phyloP scores from a whole-genome alignment of 2,329 filamentous ascomycete species.

The Xylariomycetidae sp. region DNA sequence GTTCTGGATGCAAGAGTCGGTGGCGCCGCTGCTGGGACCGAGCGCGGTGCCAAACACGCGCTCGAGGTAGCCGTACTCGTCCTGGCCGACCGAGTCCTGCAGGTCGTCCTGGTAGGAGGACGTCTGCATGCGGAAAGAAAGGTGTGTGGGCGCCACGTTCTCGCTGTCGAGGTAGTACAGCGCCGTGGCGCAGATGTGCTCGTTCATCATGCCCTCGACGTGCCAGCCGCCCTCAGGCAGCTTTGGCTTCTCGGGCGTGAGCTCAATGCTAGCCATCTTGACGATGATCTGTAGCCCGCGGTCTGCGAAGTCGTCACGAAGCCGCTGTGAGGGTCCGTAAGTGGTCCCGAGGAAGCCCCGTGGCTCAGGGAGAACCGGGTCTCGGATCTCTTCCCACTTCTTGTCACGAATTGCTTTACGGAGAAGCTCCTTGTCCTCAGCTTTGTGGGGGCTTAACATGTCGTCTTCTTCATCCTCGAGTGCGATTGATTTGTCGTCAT shows the following conservation, averaged over 20 bases:
- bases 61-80: constrained; percentile 7
- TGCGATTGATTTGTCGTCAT: no score
- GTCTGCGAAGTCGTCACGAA: constrained; percentile 23
- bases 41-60: constrained; percentile 2
- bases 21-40: no score
- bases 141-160: constrained; percentile 47
- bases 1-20: constrained; percentile 11
- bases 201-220: constrained; percentile 15
- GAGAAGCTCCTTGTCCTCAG: no score
- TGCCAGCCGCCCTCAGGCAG: constrained; percentile 47
- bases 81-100: constrained; percentile 1
- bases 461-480: no score
- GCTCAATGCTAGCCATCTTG: constrained; percentile 55
- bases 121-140: constrained; percentile 43
- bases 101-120: neutral
- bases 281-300: constrained; percentile 57
- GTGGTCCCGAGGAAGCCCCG: no score
- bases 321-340: constrained; percentile 6
- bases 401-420: no score
- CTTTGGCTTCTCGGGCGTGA: constrained; percentile 50
- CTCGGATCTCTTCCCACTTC: no score
- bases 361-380: no score
- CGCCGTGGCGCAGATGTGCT: constrained; percentile 15
- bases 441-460: no score
- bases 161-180: constrained; percentile 30